Evolutionary conservation across 768 basidiomycete species (phyloP).

Genomic region (Mycena chlorophos): DNA sequence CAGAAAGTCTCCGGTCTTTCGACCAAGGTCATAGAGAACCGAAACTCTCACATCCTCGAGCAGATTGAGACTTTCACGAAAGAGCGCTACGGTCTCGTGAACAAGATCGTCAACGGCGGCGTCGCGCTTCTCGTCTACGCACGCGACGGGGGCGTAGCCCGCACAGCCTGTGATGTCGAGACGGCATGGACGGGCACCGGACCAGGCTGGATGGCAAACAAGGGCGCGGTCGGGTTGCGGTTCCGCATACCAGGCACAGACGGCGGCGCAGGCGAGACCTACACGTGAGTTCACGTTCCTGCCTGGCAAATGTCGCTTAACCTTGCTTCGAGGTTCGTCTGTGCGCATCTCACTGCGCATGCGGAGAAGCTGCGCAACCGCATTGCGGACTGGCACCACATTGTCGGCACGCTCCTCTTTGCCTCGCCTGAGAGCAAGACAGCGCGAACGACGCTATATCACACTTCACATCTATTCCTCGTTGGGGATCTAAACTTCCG

Average conservation of each 20-base stretch:
- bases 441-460: constrained; percentile 66
- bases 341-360: constrained; percentile 88
- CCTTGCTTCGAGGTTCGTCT: constrained; percentile 68
- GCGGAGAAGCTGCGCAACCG: constrained; percentile 62
- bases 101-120: constrained; percentile 81
- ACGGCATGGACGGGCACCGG: constrained; percentile 76
- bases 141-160: constrained; percentile 64
- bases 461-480: constrained; percentile 88
- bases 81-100: constrained; percentile 75
- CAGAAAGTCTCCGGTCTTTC: constrained; percentile 76
- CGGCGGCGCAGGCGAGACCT: constrained; percentile 66
- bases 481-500: constrained; percentile 95
- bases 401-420: constrained; percentile 81
- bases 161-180: constrained; percentile 62
- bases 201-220: constrained; percentile 85
- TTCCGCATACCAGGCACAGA: constrained; percentile 67
- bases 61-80: constrained; percentile 74
- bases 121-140: constrained; percentile 88
- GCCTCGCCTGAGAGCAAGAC: constrained; percentile 34
- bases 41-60: constrained; percentile 69
- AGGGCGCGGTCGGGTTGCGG: constrained; percentile 88
- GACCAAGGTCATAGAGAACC: constrained; percentile 62
- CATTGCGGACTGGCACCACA: constrained; percentile 77
- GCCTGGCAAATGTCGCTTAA: constrained; percentile 1
- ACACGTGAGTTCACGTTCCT: constrained; percentile 64